phyloP scores from a whole-genome alignment of 1,139 yeast genomes.

The Debaryomyces udenii region DNA sequence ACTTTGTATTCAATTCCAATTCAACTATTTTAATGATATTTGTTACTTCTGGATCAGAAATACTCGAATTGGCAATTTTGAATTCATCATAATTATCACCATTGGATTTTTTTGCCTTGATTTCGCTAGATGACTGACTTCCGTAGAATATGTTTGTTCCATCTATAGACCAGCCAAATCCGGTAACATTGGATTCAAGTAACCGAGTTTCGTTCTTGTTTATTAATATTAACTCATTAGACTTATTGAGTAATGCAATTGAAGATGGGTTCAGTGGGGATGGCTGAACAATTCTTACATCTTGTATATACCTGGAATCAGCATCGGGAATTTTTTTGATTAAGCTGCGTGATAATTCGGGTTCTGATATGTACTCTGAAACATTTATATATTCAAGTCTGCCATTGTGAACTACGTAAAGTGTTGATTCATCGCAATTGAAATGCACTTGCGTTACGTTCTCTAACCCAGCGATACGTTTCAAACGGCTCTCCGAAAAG shows the following conservation, averaged over 20 bases:
- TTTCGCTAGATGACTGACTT: neutral
- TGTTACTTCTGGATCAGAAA: conserved; percentile 2
- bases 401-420: conserved; percentile 26
- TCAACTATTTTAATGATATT: conserved; percentile 7
- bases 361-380: conserved; percentile 2
- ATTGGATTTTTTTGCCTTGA: neutral
- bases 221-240: conserved; percentile 9
- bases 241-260: conserved; percentile 9
- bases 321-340: neutral
- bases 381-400: conserved; percentile 11
- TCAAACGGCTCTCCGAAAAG: neutral
- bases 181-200: conserved; percentile 14
- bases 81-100: neutral
- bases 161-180: conserved; percentile 19
- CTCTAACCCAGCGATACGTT: conserved; percentile 9
- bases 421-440: conserved; percentile 24
- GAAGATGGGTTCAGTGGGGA: conserved; percentile 12
- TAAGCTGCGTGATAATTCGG: neutral
- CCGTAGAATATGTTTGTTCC: conserved; percentile 14
- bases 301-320: conserved; percentile 2
- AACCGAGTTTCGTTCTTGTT: neutral
- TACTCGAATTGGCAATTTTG: neutral
- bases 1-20: conserved; percentile 7
- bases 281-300: conserved; percentile 9
- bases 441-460: conserved; percentile 30